Evolutionary conservation across 2,329 filamentous ascomycete species (phyloP).

Genomic region (Sporothrix euskadiensis): DNA sequence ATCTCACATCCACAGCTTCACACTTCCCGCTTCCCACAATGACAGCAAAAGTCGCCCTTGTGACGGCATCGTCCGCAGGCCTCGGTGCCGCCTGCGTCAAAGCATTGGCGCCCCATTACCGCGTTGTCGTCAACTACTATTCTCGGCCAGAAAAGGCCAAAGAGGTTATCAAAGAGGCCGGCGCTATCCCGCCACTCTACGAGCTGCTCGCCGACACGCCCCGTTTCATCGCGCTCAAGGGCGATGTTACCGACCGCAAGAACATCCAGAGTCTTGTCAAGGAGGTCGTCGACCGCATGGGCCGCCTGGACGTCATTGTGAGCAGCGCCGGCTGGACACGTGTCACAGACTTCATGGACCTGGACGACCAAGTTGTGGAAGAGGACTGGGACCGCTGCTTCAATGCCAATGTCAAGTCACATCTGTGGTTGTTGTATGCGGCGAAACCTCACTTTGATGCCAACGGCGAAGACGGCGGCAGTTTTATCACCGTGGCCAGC

Average conservation of each 20-base stretch:
- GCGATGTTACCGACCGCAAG: conserved; percentile 62
- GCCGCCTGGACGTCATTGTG: conserved; percentile 73
- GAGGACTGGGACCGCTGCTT: conserved; percentile 61
- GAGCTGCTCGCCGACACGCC: not conserved
- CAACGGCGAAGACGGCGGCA: conserved; percentile 48
- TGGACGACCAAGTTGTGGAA: conserved; percentile 56
- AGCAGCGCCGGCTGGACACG: conserved; percentile 67
- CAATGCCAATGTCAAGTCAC: conserved; percentile 63
- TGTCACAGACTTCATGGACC: conserved; percentile 46
- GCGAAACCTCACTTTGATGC: conserved; percentile 56
- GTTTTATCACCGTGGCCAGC: conserved; percentile 64
- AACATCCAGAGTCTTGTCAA: conserved; percentile 62
- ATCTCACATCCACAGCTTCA: not conserved
- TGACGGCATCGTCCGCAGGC: conserved; percentile 59
- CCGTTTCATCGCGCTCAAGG: conserved; percentile 57
- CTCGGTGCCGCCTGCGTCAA: conserved; percentile 59
- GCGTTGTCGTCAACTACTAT: conserved; percentile 73
- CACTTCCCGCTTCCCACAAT: not conserved
- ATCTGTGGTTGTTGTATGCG: conserved; percentile 60
- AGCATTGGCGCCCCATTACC: conserved; percentile 62
- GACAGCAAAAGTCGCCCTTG: conserved; percentile 42
- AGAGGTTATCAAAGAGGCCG: conserved; percentile 52
- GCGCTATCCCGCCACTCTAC: conserved; percentile 45
- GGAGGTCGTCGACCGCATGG: conserved; percentile 59
- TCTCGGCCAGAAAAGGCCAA: conserved; percentile 61